Conservation (phyloP, 1,284 basidiomycete species). For the Taiwanofungus camphoratus region DNA sequence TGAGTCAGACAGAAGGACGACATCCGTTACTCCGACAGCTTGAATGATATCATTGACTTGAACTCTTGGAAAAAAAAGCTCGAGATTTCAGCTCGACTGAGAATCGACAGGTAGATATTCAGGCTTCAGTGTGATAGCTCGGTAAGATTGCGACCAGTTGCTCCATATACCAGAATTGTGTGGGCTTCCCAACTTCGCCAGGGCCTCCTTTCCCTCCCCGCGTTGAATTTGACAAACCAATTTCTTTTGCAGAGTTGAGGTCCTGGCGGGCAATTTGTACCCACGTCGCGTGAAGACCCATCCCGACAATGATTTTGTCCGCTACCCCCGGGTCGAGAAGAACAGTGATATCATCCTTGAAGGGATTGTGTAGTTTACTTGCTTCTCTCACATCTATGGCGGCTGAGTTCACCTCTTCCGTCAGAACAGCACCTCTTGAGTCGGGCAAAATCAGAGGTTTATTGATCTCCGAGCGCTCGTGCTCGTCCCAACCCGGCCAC, state of each 20-base stretch:
- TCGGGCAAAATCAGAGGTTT: constrained; percentile 35
- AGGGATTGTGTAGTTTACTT: constrained; percentile 37
- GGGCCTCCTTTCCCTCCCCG: constrained; percentile 14
- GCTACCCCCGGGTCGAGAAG: constrained; percentile 43
- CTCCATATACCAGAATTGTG: constrained; percentile 29
- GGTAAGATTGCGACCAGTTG: constrained; percentile 19
- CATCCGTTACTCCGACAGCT: too few relatives aligned
- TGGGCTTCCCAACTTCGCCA: constrained; percentile 22
- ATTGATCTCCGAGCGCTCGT: constrained; percentile 34
- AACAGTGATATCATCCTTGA: constrained; percentile 48
- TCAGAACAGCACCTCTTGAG: constrained; percentile 38
- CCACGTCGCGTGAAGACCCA: constrained; percentile 56
- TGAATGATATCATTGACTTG: too few relatives aligned
- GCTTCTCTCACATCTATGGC: constrained; percentile 1
- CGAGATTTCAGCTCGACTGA: neutral
- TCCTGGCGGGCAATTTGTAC: constrained; percentile 48
- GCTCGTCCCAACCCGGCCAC: constrained; percentile 38
- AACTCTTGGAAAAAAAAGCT: neutral
- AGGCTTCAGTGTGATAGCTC: constrained; percentile 25
- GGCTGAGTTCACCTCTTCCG: constrained; percentile 11
- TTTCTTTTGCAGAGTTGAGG: constrained; percentile 12
- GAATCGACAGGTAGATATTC: neutral
- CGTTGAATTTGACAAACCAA: constrained; percentile 5
- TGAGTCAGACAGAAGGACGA: too few relatives aligned
- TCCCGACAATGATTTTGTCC: constrained; percentile 40